These are phyloP conservation scores for Claviceps sp. DNA, from an alignment of 2,329 filamentous ascomycete species.

Conservation along the genomic window DNA sequence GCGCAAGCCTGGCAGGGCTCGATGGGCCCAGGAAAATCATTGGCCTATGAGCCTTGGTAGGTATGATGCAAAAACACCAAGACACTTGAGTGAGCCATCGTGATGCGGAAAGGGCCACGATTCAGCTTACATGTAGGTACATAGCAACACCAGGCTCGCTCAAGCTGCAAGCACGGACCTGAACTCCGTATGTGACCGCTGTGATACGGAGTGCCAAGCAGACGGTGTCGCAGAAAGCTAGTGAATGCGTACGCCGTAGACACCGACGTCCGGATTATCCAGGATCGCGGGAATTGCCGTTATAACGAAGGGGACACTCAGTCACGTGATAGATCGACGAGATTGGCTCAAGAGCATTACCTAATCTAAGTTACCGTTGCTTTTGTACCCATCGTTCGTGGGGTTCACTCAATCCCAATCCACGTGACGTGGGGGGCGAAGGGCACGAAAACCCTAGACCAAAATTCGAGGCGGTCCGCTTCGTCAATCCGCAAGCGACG, in stretches of 20 bases:
- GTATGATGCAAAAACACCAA: no score
- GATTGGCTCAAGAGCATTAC: no score
- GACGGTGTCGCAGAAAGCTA: not conserved
- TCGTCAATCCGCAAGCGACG: conserved; percentile 16
- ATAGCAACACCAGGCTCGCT: no score
- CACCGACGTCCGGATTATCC: no score
- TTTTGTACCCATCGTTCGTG: not conserved
- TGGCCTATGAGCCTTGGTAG: no score
- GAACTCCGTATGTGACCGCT: not conserved
- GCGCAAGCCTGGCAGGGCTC: no score
- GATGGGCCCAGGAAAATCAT: no score
- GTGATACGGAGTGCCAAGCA: not conserved
- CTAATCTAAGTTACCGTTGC: not conserved
- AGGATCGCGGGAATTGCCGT: no score
- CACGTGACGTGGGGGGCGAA: conserved; percentile 22
- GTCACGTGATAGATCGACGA: not conserved
- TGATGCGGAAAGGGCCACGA: not conserved
- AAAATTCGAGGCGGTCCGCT: conserved; percentile 21
- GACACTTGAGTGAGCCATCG: not conserved
- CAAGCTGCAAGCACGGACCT: no score
- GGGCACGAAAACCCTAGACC: conserved; percentile 29
- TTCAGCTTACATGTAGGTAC: no score
- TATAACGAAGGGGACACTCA: not conserved
- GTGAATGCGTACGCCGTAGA: no score
- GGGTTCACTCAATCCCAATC: not conserved